Evolutionary conservation across 306 rosid genomes (phyloP).

Genomic region (Rosa rugosa): DNA sequence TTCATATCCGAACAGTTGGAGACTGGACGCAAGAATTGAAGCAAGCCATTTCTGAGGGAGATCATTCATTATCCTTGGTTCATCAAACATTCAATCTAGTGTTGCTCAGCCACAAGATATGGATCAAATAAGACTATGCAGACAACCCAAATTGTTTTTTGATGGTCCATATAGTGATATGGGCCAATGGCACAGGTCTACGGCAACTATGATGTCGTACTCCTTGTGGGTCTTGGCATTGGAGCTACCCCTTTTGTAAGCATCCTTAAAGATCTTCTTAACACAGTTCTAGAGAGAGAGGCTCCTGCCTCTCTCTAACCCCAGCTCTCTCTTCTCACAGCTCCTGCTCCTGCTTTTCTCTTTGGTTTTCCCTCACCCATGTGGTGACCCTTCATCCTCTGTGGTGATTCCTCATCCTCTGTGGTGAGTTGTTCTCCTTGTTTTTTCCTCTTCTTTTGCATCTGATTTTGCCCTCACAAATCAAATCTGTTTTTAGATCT

Average conservation of each 20-base stretch:
- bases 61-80: slow-evolving; percentile 26
- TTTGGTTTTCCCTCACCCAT: no score
- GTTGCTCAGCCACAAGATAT: slow-evolving; percentile 40
- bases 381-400: no score
- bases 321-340: no score
- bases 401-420: no score
- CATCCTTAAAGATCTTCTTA: slow-evolving; percentile 80
- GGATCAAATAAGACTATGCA: slow-evolving; percentile 51
- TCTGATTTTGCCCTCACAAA: no score
- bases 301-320: no score
- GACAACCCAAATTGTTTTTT: slow-evolving; percentile 68
- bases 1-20: slow-evolving; percentile 83
- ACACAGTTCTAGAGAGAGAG: no score
- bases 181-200: slow-evolving; percentile 97
- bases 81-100: slow-evolving; percentile 28
- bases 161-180: slow-evolving; percentile 67
- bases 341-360: no score
- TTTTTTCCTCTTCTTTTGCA: no score
- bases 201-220: slow-evolving; percentile 66
- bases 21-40: slow-evolving; percentile 89
- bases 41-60: slow-evolving; percentile 52
- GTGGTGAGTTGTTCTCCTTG: no score
- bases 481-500: no score
- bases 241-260: slow-evolving; percentile 99
- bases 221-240: slow-evolving; percentile 93